These are phyloP conservation scores for Clathrospora elynae DNA, from an alignment of 2,329 filamentous ascomycete genomes.

Conservation along the genomic window DNA sequence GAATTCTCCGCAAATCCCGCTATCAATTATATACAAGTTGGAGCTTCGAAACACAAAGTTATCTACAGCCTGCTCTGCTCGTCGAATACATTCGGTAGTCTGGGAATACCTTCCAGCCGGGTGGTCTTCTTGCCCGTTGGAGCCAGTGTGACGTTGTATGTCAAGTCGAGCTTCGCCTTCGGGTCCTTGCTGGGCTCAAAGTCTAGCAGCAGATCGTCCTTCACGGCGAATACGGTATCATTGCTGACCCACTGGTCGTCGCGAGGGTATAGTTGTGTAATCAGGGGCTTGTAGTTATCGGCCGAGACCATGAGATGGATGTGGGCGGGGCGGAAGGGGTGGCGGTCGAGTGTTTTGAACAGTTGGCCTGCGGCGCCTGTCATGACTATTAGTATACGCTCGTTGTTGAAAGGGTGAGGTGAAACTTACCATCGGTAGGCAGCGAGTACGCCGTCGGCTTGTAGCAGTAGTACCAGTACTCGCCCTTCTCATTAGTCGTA, in stretches of 20 bases:
- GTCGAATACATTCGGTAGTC: conserved; percentile 37
- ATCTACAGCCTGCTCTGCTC: conserved; percentile 33
- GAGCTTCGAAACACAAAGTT: conserved; percentile 12
- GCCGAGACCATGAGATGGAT: conserved; percentile 63
- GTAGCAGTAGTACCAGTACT: conserved; percentile 76
- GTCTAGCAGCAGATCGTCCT: conserved; percentile 64
- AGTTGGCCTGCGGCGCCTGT: conserved; percentile 58
- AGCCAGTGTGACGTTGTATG: conserved; percentile 65
- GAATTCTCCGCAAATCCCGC: conserved; percentile 12
- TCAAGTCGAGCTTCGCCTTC: conserved; percentile 63
- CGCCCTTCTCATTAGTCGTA: conserved; percentile 69
- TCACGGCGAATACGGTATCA: conserved; percentile 67
- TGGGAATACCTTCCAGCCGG: conserved; percentile 39
- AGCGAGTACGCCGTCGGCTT: conserved; percentile 75
- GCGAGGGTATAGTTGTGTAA: conserved; percentile 64
- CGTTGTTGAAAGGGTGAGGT: not conserved
- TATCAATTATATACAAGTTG: conserved; percentile 16
- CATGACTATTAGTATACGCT: conserved; percentile 6
- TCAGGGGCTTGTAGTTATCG: conserved; percentile 61
- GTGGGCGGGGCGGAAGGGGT: conserved; percentile 66
- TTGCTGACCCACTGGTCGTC: conserved; percentile 63
- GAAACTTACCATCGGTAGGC: conserved; percentile 61
- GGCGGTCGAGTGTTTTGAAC: conserved; percentile 60
- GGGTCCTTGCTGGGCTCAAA: conserved; percentile 59
- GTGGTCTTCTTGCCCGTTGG: conserved; percentile 45